A percentile compares a stretch with the other conserved stretches of the same genome.
Evolutionary conservation across 1,284 basidiomycete species (phyloP).

Genomic region (Cutaneotrichosporon spelunceum): DNA sequence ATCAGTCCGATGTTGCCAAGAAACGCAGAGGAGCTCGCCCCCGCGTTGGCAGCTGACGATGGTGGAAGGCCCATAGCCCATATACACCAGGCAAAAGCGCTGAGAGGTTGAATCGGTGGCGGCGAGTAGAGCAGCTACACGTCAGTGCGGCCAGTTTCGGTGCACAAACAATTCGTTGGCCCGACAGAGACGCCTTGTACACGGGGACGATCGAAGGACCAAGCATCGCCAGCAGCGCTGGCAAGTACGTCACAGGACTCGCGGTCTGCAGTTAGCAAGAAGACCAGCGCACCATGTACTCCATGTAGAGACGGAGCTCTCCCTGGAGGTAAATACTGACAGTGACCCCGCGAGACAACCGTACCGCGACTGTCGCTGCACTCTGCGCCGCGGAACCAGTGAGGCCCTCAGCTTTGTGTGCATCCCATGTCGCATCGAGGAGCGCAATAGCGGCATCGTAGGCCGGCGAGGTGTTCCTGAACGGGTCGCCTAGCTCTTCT

Average conservation of each 20-base stretch:
- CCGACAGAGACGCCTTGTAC: slow-evolving; percentile 42
- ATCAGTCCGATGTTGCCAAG: slow-evolving; percentile 46
- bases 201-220: slow-evolving; percentile 40
- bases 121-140: slow-evolving; percentile 43
- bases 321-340: slow-evolving; percentile 1
- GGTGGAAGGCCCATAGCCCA: slow-evolving; percentile 43
- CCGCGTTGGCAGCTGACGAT: slow-evolving; percentile 14
- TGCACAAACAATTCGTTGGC: slow-evolving; percentile 40
- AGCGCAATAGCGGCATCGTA: slow-evolving; percentile 9
- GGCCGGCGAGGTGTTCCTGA: slow-evolving; percentile 5
- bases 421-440: slow-evolving; percentile 26
- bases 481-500: slow-evolving; percentile 26
- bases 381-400: slow-evolving; percentile 7
- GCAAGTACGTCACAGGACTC: slow-evolving; percentile 40
- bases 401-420: slow-evolving; percentile 5
- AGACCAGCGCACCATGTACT: too few relatives aligned
- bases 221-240: slow-evolving; percentile 35
- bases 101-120: slow-evolving; percentile 41
- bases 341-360: slow-evolving; percentile 10
- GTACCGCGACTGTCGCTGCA: slow-evolving; percentile 14
- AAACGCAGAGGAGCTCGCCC: slow-evolving; percentile 26
- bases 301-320: neutral
- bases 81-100: slow-evolving; percentile 44
- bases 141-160: neutral
- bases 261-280: slow-evolving; percentile 24